phyloP scores from a whole-genome alignment of 2,329 filamentous ascomycete species.

The Ophiosphaerella korrae region DNA sequence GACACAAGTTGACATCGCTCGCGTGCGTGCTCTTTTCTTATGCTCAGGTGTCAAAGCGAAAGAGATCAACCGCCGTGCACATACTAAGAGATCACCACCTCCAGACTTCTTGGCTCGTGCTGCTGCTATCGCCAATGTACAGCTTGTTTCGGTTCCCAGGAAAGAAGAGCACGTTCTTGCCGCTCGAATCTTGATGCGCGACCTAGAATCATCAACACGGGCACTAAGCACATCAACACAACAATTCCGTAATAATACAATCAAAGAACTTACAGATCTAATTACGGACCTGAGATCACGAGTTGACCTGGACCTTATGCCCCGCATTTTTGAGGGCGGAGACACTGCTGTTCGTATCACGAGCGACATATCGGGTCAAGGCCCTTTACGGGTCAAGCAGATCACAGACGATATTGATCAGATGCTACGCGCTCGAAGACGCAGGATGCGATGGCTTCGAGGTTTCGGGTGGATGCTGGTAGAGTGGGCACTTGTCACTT shows the following conservation, averaged over 20 bases:
- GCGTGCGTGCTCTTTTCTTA: constrained; percentile 76
- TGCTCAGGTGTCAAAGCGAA: constrained; percentile 89
- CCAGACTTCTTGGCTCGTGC: constrained; percentile 46
- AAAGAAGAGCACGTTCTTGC: constrained; percentile 61
- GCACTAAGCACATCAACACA: constrained; percentile 58
- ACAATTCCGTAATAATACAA: constrained; percentile 54
- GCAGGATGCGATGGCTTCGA: constrained; percentile 75
- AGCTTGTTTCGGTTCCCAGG: constrained; percentile 53
- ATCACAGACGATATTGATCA: constrained; percentile 75
- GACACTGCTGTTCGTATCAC: constrained; percentile 82
- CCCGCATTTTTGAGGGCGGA: constrained; percentile 68
- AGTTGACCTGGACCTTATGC: constrained; percentile 58
- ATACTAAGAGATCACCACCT: constrained; percentile 48
- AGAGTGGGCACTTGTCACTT: constrained; percentile 84
- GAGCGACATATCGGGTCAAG: constrained; percentile 74
- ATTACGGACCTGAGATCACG: constrained; percentile 52
- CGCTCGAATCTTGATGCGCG: constrained; percentile 55
- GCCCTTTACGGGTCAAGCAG: constrained; percentile 79
- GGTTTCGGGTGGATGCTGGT: constrained; percentile 79
- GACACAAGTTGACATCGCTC: constrained; percentile 73
- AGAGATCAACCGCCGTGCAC: constrained; percentile 72
- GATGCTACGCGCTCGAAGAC: constrained; percentile 72
- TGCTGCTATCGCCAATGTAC: constrained; percentile 50
- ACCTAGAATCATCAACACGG: constrained; percentile 53
- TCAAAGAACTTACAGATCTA: constrained; percentile 51